Evolutionary conservation across 345 rosid genomes (phyloP), one percentile per base, ranked within the genome.

Genomic region (Aegle marmelos): DNA sequence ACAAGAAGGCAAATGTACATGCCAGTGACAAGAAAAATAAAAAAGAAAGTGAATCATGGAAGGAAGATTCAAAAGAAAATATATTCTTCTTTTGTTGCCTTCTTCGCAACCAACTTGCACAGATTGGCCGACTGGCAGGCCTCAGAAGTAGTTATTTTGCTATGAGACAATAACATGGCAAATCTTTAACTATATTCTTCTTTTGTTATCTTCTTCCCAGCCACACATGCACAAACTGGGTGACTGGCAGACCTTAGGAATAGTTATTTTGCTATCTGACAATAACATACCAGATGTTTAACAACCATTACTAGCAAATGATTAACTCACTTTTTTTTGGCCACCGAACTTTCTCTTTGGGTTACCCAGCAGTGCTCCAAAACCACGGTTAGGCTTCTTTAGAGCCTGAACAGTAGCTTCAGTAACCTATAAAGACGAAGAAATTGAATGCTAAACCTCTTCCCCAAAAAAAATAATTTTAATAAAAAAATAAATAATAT

Each of bases 371-470:
- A 91, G 78, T 17, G 88, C 90, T 73, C 91, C 93, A 37, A 92
- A 83, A 76, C 84, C 87, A 79, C 90, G 77, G 70, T 78, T 85
- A 76, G 90, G 92, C 78, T 88, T 90, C 92, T 87, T 89, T 61
- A 75, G 85, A 80, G 72, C 86, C 82, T 83, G 92, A 83, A 86
- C 86, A 56, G 85, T 78, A 37, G 90, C 93, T 77, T 77, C 88
- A 78, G 86, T 41, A 79, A 61, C 88, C 98, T 94, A 80, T 54
- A 56, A 70, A 74, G 72, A 24, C 60, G 78, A 70, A 71, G 45
- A 76, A 24, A 62, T 61, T 25, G 81, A 33, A 85, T 66, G 65
- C 68, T 68, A 74, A 37, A 58, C n/a, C 33, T n/a, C 67, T 39
- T 16, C 34, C 10, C 6, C 7, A 37, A 37, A 37, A 72, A n/a